phyloP scores from a whole-genome alignment of 1,284 basidiomycete genomes.

The Microbotryomycetes sp. region DNA sequence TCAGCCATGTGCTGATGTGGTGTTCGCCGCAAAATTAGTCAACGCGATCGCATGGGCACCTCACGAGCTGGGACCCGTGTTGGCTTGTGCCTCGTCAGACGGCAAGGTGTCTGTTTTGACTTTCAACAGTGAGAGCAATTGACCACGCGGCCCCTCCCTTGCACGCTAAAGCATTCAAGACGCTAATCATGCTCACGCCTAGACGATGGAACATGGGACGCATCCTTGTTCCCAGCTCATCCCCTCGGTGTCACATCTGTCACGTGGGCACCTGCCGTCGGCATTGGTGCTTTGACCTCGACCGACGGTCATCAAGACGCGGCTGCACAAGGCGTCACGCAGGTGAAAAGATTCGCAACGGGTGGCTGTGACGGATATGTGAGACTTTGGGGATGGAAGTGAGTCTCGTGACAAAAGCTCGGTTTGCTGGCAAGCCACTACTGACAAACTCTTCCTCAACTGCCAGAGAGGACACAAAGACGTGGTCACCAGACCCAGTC shows the following conservation, averaged over 20 bases:
- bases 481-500: slow-evolving; percentile 69
- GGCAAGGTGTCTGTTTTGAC: slow-evolving; percentile 94
- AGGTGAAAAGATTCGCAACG: slow-evolving; percentile 75
- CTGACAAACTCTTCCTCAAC: background rate
- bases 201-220: slow-evolving; percentile 96
- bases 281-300: slow-evolving; percentile 16
- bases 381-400: slow-evolving; percentile 79
- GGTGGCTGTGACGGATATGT: slow-evolving; percentile 95
- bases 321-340: slow-evolving; percentile 18
- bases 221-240: slow-evolving; percentile 91
- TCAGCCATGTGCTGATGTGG: background rate
- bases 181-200: background rate
- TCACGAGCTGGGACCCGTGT: slow-evolving; percentile 90
- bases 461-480: slow-evolving; percentile 40
- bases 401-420: slow-evolving; percentile 1
- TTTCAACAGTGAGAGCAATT: slow-evolving; percentile 87
- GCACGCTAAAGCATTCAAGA: too few species aligned
- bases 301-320: background rate
- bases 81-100: slow-evolving; percentile 96
- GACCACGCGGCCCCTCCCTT: too few species aligned
- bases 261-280: slow-evolving; percentile 90
- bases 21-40: slow-evolving; percentile 49
- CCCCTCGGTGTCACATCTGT: slow-evolving; percentile 95
- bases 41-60: slow-evolving; percentile 98
- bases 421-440: background rate